These are phyloP conservation scores for Pulveroboletus sp. DNA, from an alignment of 768 basidiomycete species.

Conservation along the genomic window DNA sequence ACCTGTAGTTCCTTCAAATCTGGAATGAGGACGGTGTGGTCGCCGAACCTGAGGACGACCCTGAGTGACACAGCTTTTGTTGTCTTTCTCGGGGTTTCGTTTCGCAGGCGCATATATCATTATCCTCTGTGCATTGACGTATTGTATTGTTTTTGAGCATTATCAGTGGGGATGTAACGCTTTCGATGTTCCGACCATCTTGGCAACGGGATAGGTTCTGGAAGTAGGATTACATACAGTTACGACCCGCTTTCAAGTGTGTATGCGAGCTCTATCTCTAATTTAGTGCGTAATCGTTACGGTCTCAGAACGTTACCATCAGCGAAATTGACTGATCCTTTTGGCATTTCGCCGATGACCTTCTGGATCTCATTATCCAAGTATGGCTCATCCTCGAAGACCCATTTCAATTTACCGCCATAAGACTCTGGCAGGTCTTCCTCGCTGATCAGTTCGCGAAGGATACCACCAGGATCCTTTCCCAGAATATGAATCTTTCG, in stretches of 20 bases:
- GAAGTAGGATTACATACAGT: too few relatives aligned
- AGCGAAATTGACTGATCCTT: constrained; percentile 48
- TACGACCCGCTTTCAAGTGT: too few relatives aligned
- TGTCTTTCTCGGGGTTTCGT: background rate
- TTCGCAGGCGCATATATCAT: constrained; percentile 21
- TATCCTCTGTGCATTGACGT: constrained; percentile 26
- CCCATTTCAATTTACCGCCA: constrained; percentile 72
- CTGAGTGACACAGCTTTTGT: constrained; percentile 22
- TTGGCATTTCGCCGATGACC: constrained; percentile 48
- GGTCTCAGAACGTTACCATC: constrained; percentile 38
- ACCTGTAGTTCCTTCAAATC: constrained; percentile 60
- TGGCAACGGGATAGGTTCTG: background rate
- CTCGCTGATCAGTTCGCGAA: constrained; percentile 46
- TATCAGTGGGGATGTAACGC: constrained; percentile 12
- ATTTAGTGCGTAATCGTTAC: background rate
- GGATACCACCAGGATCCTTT: constrained; percentile 47
- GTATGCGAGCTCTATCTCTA: background rate
- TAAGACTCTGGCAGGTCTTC: constrained; percentile 60
- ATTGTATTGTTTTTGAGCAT: constrained; percentile 18
- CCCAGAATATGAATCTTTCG: constrained; percentile 74
- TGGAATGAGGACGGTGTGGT: constrained; percentile 79
- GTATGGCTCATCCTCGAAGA: constrained; percentile 59
- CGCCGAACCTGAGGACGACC: constrained; percentile 55
- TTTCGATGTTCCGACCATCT: background rate
- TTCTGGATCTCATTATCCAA: constrained; percentile 53